Evolutionary conservation across 495 filamentous ascomycete species (phyloP).

Genomic region (Aspergillus hancockii): DNA sequence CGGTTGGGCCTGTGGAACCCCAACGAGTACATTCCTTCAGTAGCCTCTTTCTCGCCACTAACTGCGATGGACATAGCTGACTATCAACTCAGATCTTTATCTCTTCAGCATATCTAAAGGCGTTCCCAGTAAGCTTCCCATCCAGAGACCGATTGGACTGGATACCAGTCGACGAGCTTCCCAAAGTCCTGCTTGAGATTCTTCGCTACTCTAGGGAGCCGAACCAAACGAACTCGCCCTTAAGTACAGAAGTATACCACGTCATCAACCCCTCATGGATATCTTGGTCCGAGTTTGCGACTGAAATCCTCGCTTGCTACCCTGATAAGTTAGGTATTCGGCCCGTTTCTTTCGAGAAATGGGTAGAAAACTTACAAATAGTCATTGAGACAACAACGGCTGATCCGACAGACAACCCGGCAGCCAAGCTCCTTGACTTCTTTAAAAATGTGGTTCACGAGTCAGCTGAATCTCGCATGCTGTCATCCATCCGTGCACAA

Average conservation of each 20-base stretch:
- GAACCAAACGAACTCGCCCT: background rate
- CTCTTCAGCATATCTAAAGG: background rate
- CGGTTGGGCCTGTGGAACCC: slow-evolving; percentile 2
- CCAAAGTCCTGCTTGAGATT: slow-evolving; percentile 4
- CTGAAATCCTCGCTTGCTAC: background rate
- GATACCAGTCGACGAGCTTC: slow-evolving; percentile 3
- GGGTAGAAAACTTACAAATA: background rate
- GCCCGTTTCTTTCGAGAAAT: slow-evolving; percentile 2
- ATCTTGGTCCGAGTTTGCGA: slow-evolving; percentile 3
- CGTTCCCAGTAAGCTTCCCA: slow-evolving; percentile 2
- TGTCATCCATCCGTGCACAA: background rate
- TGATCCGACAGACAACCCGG: background rate
- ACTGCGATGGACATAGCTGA: background rate
- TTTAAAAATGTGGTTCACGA: background rate
- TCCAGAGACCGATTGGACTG: slow-evolving; percentile 5
- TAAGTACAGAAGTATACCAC: background rate
- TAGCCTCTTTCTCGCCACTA: background rate
- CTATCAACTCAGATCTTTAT: background rate
- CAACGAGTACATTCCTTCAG: slow-evolving; percentile 5
- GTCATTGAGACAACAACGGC: background rate
- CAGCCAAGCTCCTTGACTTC: slow-evolving; percentile 4
- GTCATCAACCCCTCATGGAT: slow-evolving; percentile 6
- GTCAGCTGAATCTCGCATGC: background rate
- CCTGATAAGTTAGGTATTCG: background rate
- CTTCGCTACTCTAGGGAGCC: background rate